Base-by-base conservation (phyloP, 2,329 filamentous ascomycete species). In the Colletotrichum filicis region DNA sequence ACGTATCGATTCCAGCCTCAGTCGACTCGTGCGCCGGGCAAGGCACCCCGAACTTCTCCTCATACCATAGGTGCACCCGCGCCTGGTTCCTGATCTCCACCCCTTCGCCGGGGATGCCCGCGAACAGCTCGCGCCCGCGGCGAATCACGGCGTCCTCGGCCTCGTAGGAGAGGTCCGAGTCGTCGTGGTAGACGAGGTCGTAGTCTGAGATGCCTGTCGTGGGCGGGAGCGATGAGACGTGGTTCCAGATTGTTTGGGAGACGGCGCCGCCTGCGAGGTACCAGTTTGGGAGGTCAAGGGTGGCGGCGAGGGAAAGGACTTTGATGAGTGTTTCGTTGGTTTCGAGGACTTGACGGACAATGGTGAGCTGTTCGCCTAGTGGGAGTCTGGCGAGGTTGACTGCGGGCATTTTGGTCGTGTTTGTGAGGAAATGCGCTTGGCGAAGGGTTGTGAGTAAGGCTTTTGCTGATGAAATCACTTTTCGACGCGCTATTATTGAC, bases 241-340 rank as follows among this genome's bases (percentile, higher is more conserved):
- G 72, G 66, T 83, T 83, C 82, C 82, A 83, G n/a, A 83, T 80
- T 0, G 82, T 83, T 35, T 84, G 82, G 1, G 82, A 82, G 55
- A 83, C 69, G 24, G 80, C 76, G 32, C 82, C 82, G 1, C 79
- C 81, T 1, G 81, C 81, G n/a, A 82, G 78, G 55, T 82, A 82
- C 81, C 81, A 82, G 62, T 80, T 79, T 1, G 81, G 79, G 9
- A 82, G 74, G 19, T 76, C 59, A 26, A 82, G 77, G 1, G 74
- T 71, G 1, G 72, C 68, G 2, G 79, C 77, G 9, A 79, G 78
- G 12, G 74, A 58, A 9, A 82, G 72, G 5, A 82, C 79, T 3
- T 66, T 64, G 58, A 78, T 37, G 1, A 82, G 78, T 2, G 80
- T 81, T 7, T 66, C 64, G 71, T 82, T 82, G 4, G 75, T 68